phyloP scores from a whole-genome alignment of 345 rosid genomes.

The Heritiera fomes region DNA sequence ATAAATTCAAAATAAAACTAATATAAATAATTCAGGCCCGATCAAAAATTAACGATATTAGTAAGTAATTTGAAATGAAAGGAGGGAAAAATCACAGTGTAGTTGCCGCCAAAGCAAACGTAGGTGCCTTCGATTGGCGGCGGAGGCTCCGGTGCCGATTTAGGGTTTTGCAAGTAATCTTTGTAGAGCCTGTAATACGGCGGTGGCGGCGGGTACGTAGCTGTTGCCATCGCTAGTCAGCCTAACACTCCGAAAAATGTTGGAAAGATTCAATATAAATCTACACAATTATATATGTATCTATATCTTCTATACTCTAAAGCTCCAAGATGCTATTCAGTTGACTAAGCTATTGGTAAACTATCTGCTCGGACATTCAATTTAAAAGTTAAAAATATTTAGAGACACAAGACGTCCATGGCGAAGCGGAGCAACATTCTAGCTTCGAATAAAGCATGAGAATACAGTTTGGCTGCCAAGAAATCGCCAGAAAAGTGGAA shows the following conservation, averaged over 20 bases:
- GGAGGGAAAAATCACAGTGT: slow-evolving; percentile 48
- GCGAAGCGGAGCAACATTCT: no score
- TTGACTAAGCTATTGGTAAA: no score
- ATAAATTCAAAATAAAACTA: background rate
- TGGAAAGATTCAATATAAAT: no score
- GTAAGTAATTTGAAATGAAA: background rate
- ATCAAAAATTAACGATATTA: background rate
- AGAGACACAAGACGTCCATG: no score
- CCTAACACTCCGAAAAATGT: background rate
- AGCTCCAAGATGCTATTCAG: no score
- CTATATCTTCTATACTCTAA: no score
- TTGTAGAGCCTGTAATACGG: slow-evolving; percentile 90
- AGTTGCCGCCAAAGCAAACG: slow-evolving; percentile 64
- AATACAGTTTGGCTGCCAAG: background rate
- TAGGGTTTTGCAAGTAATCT: slow-evolving; percentile 63
- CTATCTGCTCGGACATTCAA: no score
- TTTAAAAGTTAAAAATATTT: no score
- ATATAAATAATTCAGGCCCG: background rate
- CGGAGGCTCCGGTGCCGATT: slow-evolving; percentile 76
- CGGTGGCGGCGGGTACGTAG: slow-evolving; percentile 90
- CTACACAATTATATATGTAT: no score
- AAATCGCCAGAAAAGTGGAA: background rate
- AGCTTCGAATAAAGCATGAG: no score
- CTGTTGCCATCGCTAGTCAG: slow-evolving; percentile 64
- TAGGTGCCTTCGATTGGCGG: slow-evolving; percentile 84